Base-by-base conservation (phyloP, 345 rosid genomes). In the Salix brachista region DNA sequence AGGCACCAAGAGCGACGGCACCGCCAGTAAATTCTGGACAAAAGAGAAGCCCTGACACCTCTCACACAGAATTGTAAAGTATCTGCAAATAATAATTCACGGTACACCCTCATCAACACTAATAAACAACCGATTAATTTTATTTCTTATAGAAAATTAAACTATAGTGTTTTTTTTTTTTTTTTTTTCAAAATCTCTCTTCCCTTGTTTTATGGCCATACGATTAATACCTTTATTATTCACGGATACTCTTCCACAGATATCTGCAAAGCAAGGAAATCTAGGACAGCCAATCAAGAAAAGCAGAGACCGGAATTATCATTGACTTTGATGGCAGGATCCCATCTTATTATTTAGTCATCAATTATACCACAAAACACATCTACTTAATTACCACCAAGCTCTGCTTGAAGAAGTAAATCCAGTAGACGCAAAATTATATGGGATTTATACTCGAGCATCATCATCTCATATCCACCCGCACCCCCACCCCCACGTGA, bases 281-380 rank as follows among this genome's bases (percentile, higher is more conserved):
- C 81, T 32, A 65, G 42, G 69, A 71, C 76, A 70, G 41, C 81
- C 79, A 73, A 80, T 82, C 72, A 80, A 67, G 44, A 30, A 30
- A 30, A 30, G 32, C 32, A 30, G 3, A 30, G 32, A 46, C 69
- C 58, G 62, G 62, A 37, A 58, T 71, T 58, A 68, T 69, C 73
- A 46, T 64, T 73, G 71, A 84, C 85, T 76, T 82, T 69, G 4
- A 48, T 48, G 8, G 30, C 0, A 54, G n/a, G 36, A 44, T 50
- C 48, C 8, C 14, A 58, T 11, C 66, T 61, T 41, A 12, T 78
- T 52, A 37, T 69, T 80, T 41, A 67, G 69, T 54, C 46, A 78
- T 67, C 75, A 68, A 71, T 71, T 65, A 32, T 54, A 6, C 17
- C 70, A 7, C 30, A 58, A 3, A 17, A 61, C 26, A 7, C 56